Percentiles rank a stretch among this genome's conserved stretches.
Evolutionary conservation across 2,329 filamentous ascomycete species (phyloP).

Genomic region (Raffaelea deltoideospora): DNA sequence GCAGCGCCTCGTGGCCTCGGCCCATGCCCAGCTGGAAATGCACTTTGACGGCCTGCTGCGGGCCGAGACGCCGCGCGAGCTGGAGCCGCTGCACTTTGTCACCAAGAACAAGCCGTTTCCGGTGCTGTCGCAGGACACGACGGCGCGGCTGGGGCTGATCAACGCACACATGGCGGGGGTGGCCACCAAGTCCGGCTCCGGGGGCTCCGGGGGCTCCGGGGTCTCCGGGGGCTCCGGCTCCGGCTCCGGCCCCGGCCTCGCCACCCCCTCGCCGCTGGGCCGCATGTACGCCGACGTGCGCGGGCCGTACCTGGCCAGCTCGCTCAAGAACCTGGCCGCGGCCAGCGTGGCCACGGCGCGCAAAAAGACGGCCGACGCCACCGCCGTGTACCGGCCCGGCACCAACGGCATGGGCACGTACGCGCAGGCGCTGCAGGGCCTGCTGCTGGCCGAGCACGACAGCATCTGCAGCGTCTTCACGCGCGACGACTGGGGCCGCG

Average conservation of each 20-base stretch:
- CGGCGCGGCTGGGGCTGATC: constrained; percentile 63
- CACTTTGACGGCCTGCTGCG: constrained; percentile 66
- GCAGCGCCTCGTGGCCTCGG: constrained; percentile 59
- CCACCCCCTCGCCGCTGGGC: no score
- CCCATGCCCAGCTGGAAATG: constrained; percentile 69
- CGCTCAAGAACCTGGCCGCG: constrained; percentile 71
- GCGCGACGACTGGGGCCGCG: constrained; percentile 66
- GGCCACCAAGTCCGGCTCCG: constrained; percentile 23
- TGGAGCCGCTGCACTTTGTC: constrained; percentile 85
- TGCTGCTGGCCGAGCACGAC: constrained; percentile 79
- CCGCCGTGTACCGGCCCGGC: constrained; percentile 73
- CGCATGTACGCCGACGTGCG: constrained; percentile 76
- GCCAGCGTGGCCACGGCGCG: constrained; percentile 75
- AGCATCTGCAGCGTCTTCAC: constrained; percentile 80
- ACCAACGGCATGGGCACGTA: constrained; percentile 89
- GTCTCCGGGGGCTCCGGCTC: constrained; percentile 38
- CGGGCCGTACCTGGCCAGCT: constrained; percentile 70
- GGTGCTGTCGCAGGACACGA: constrained; percentile 58
- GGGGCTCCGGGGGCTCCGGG: constrained; percentile 8
- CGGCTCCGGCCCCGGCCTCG: constrained; percentile 44
- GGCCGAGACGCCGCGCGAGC: constrained; percentile 58
- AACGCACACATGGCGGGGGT: constrained; percentile 57
- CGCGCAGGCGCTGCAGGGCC: constrained; percentile 69
- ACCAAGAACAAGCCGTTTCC: constrained; percentile 84
- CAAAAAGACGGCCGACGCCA: constrained; percentile 64